Evolutionary conservation across 2,329 filamentous ascomycete genomes (phyloP), one percentile per base, ranked within the genome.

Genomic region (Endoconidiophora laricicola): DNA sequence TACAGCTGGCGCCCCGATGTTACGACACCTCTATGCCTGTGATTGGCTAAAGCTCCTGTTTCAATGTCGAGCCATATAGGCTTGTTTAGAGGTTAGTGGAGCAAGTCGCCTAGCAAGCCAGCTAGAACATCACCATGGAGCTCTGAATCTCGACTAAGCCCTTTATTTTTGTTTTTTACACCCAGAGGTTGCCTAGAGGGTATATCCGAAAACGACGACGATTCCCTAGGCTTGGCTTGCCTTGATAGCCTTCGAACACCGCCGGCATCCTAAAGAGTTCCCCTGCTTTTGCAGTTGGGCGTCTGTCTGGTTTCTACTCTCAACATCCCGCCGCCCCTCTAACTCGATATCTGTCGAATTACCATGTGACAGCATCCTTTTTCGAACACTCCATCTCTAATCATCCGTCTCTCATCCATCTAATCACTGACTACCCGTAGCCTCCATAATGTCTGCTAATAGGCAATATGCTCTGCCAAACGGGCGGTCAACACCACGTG

Each of bases 401-500:
- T 33, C 37, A 33, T 38, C 29, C 43, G 10, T 20, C n/a, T 23
- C 23, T 46, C 20, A 29, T 40, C n/a, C 12, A 46, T 46, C 14
- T 44, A 43, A 14, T 39, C 22, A n/a, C 37, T 18, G 16, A 6
- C n/a, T 24, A 23, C 14, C 20, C 44, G 9, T 12, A 26, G 16
- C 20, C 7, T 29, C 5, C 12, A 38, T 23, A 33, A 53, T 53
- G 52, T 50, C 52, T 16, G 12, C 48, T 42, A 44, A 53, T 38
- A 41, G 48, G 41, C 47, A 49, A 50, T 53, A 50, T 23, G 44
- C 44, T 44, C 47, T 44, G 6, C 14, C 29, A 20, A 47, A 45
- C 10, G 47, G 52, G 24, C 38, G 44, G 29, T 44, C 55, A 41
- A 33, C 47, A 3, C 52, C 37, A 39, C 52, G 44, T 10, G 66